Percentiles rank a stretch among this genome's conserved stretches.
These are phyloP conservation scores for Tolypocladium album DNA, from an alignment of 2,329 filamentous ascomycete species.

Conservation along the genomic window DNA sequence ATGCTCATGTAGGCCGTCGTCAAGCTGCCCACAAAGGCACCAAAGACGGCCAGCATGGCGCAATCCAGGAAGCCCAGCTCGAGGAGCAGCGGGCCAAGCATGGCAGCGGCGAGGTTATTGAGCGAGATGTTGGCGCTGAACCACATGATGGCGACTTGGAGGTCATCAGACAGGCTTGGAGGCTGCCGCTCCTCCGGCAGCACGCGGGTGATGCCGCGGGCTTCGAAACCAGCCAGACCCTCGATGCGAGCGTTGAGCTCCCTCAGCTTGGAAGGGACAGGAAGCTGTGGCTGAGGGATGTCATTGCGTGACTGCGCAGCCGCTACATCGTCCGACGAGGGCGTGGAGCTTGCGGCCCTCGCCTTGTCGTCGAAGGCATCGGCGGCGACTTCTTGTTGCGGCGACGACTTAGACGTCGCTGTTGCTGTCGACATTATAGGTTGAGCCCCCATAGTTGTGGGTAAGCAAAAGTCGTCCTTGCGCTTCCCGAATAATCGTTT, in stretches of 20 bases:
- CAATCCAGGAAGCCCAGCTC: slow-evolving; percentile 62
- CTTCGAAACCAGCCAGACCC: slow-evolving; percentile 24
- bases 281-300: neutral
- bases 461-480: neutral
- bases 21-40: slow-evolving; percentile 62
- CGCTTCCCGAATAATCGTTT: neutral
- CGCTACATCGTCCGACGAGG: neutral
- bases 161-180: slow-evolving; percentile 19
- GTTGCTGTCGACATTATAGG: neutral
- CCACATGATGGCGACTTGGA: slow-evolving; percentile 30
- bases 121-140: slow-evolving; percentile 32
- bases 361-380: neutral
- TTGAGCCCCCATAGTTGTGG: neutral
- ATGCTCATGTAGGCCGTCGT: slow-evolving; percentile 70
- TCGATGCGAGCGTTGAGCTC: slow-evolving; percentile 16
- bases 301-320: neutral
- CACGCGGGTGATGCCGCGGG: slow-evolving; percentile 28
- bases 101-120: slow-evolving; percentile 53
- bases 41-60: slow-evolving; percentile 60
- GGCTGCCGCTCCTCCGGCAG: slow-evolving; percentile 22
- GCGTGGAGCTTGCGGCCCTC: neutral
- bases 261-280: neutral
- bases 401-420: neutral
- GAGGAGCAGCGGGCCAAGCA: slow-evolving; percentile 58
- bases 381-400: neutral